A percentile compares a stretch with the other conserved stretches of the same genome.
phyloP scores from a whole-genome alignment of 2,329 filamentous ascomycete genomes.

The Knufia fluminis region DNA sequence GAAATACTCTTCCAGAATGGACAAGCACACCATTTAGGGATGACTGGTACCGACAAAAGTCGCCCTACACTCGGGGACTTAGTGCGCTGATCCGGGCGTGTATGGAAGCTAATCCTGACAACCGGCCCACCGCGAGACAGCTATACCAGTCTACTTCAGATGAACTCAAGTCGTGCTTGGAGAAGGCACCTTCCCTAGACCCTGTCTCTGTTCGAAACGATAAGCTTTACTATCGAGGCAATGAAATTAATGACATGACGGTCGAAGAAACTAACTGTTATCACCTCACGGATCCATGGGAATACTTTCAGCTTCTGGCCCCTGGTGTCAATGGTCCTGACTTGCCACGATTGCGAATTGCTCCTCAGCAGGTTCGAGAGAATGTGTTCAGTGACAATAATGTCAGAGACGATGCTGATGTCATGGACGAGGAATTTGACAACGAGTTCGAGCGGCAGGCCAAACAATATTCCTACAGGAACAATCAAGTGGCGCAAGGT shows the following conservation, averaged over 20 bases:
- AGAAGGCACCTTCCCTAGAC: background rate
- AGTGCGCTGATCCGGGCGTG: background rate
- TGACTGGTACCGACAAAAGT: background rate
- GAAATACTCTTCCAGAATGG: background rate
- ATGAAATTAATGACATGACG: slow-evolving; percentile 18
- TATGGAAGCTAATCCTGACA: background rate
- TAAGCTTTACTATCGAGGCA: slow-evolving; percentile 15
- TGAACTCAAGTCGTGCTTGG: background rate
- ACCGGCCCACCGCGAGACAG: background rate
- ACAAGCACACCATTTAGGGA: background rate
- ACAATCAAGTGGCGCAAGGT: too few relatives aligned
- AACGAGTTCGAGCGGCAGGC: too few relatives aligned
- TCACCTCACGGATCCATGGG: background rate
- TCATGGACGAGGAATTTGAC: too few relatives aligned
- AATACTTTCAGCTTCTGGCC: background rate
- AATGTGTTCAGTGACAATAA: too few relatives aligned
- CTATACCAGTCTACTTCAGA: background rate
- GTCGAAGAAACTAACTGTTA: slow-evolving; percentile 6
- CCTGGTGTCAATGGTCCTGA: too few relatives aligned
- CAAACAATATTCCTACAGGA: too few relatives aligned
- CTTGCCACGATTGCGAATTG: too few relatives aligned
- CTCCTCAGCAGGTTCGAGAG: too few relatives aligned
- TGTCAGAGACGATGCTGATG: too few relatives aligned
- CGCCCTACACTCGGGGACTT: background rate
- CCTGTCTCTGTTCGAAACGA: background rate